phyloP scores from a whole-genome alignment of 78 protist genomes.

The Dictyostelium discoideum region DNA sequence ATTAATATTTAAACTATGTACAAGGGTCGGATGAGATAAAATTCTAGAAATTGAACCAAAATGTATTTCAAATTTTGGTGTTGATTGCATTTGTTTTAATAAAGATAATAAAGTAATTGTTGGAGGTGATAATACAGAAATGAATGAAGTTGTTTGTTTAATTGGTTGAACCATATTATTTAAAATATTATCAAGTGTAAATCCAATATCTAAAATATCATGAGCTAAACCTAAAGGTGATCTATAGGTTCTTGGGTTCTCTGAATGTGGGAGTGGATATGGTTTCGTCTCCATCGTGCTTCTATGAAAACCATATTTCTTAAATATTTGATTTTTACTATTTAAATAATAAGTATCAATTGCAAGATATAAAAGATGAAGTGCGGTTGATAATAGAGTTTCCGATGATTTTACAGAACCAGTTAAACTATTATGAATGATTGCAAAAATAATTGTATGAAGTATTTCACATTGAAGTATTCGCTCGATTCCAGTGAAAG shows the following conservation, averaged over 20 bases:
- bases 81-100: not conserved
- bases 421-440: conserved; percentile 12
- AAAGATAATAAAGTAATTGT: conserved; percentile 1
- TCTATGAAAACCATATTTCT: no score
- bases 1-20: not conserved
- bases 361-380: not conserved
- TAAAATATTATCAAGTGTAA: not conserved
- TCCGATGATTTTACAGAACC: not conserved
- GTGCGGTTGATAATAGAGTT: not conserved
- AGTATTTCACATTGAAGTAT: conserved; percentile 38
- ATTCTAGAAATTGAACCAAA: not conserved
- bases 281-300: no score
- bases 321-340: not conserved
- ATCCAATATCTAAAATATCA: conserved; percentile 25
- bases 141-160: not conserved
- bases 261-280: no score
- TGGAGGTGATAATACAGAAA: not conserved
- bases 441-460: conserved; percentile 8
- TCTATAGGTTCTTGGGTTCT: not conserved
- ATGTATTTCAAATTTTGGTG: conserved; percentile 14
- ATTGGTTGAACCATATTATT: conserved; percentile 17
- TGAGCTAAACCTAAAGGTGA: not conserved
- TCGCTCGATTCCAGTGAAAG: not conserved
- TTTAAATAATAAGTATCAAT: not conserved
- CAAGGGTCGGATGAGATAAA: conserved; percentile 1